Conservation (phyloP, 1,139 yeast genomes). For the Yamadazyma siamensis region DNA sequence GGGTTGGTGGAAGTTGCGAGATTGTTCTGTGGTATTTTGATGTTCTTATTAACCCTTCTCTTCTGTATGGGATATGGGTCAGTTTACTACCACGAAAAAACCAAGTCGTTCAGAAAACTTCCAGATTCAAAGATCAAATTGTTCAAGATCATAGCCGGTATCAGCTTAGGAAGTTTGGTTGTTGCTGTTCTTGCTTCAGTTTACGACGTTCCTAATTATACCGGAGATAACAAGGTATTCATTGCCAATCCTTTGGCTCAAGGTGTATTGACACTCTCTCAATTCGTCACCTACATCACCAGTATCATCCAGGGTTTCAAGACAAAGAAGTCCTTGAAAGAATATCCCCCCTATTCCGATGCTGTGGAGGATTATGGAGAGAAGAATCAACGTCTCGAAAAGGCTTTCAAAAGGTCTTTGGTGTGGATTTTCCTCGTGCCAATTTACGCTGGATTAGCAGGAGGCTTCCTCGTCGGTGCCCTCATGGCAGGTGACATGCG, state of each 20-base stretch:
- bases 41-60: conserved; percentile 15
- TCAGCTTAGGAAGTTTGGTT: conserved; percentile 7
- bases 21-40: background rate
- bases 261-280: background rate
- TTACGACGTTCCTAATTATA: background rate
- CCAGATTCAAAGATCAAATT: conserved; percentile 20
- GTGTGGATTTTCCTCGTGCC: conserved; percentile 30
- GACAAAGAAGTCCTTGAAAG: conserved; percentile 27
- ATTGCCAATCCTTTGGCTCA: conserved; percentile 3
- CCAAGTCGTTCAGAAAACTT: conserved; percentile 25
- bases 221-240: background rate
- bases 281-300: conserved; percentile 15
- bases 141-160: conserved; percentile 16
- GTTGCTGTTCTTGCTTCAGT: conserved; percentile 1
- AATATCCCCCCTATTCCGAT: conserved; percentile 28
- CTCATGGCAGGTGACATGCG: background rate
- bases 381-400: conserved; percentile 18
- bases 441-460: conserved; percentile 12
- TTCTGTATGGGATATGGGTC: conserved; percentile 43
- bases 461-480: conserved; percentile 1
- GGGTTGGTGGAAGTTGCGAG: background rate
- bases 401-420: conserved; percentile 29
- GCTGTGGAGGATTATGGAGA: conserved; percentile 17
- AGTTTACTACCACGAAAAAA: conserved; percentile 26
- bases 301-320: conserved; percentile 22